Evolutionary conservation across 768 basidiomycete species (phyloP), one percentile per base, ranked within the genome.

Genomic region (Phylloporus sp.): DNA sequence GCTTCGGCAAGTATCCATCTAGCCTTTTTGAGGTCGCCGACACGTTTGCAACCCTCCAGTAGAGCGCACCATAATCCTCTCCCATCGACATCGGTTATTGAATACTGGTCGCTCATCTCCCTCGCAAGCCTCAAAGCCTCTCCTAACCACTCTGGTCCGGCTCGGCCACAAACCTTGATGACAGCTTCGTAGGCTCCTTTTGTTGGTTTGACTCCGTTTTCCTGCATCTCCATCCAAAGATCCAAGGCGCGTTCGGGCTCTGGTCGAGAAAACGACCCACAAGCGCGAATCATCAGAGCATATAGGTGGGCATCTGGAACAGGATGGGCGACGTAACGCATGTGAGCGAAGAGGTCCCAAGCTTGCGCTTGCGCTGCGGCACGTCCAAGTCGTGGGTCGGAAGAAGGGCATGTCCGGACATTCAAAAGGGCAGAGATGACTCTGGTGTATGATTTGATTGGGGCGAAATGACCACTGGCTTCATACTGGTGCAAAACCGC

Each of bases 301-400:
- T 91, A 98, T 7, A 94, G 71, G 20, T 74, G 65, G 13, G 72
- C 72, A 52, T 86, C 81, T 0, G 94, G 93, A 4, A 71, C 69
- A 1, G 91, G 83, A 62, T 98, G 92, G 1, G 95, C 90, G 13
- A 90, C 88, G 50, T 96, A 93, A 37, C 95, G 89, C 89, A 96
- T 94, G 65, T 99, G 95, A 3, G 87, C 73, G 64, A 90, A 97
- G 32, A 97, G 77, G 60, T 98, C 90, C 90, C 91, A 96, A 3
- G 89, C 94, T 50, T 90, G 84, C 0, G 88, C 86, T 26, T 77
- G 78, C 3, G 78, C 79, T 1, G 74, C 56, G 4, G 78, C 69
- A 23, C 71, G 52, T 26, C 64, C 64, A 1, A 75, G 49, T 20
- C 47, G 31, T 21, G 53, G 21, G 7, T 50, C 38, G 15, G 53